phyloP scores from a whole-genome alignment of 345 rosid species.

The Populus nigra region DNA sequence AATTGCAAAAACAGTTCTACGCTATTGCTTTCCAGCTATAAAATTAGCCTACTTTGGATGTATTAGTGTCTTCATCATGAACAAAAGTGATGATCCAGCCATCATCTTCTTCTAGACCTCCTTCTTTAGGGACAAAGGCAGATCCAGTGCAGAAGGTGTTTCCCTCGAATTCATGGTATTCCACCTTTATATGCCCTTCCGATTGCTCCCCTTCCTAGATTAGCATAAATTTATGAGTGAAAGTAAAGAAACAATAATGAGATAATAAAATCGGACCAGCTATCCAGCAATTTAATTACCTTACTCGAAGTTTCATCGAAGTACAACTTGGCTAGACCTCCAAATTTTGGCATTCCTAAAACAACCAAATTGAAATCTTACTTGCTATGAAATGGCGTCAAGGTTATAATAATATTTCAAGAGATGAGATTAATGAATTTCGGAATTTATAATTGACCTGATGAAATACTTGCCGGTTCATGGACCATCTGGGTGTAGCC shows the following conservation, averaged over 20 bases:
- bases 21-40: background rate
- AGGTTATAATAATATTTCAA: background rate
- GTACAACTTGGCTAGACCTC: slow-evolving; percentile 14
- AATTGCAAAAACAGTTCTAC: background rate
- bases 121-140: slow-evolving; percentile 34
- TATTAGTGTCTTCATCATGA: slow-evolving; percentile 36
- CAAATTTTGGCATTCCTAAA: slow-evolving; percentile 19
- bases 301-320: background rate
- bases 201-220: background rate
- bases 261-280: background rate
- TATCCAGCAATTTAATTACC: background rate
- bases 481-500: slow-evolving; percentile 18
- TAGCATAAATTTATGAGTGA: background rate
- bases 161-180: slow-evolving; percentile 37
- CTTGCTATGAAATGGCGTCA: background rate
- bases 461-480: background rate
- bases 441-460: background rate
- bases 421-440: background rate
- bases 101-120: slow-evolving; percentile 36
- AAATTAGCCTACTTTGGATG: slow-evolving; percentile 30
- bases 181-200: slow-evolving; percentile 30
- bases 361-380: background rate
- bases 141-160: slow-evolving; percentile 39
- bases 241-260: background rate
- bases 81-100: slow-evolving; percentile 53